Base-by-base conservation (phyloP, 148 eudicot species). In the Heliosperma pusillum region DNA sequence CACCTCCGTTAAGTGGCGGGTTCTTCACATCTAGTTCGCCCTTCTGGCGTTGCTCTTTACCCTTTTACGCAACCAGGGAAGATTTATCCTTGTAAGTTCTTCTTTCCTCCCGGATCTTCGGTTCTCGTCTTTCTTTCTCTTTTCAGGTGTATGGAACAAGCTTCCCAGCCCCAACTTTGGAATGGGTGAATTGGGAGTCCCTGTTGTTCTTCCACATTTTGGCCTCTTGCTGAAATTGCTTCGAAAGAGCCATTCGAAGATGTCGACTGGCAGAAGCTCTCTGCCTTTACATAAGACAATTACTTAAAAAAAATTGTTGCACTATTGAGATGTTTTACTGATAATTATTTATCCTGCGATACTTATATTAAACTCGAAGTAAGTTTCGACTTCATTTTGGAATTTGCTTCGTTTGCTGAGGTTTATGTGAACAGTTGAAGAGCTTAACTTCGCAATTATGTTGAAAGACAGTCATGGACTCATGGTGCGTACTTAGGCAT, bases 101-200 rank as follows among this genome's bases (percentile, higher is more conserved):
- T 68, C 71, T 25, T 45, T 45, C 71, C 19, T 11, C 64, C 20
- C 5, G n/a, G 60, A 7, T 24, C 64, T 12, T 59, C 20, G 15
- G 55, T 20, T 10, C 63, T 22, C 13, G 26, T 21, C 64, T 59
- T 7, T 59, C 25, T 59, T 22, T 59, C 64, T 21, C 27, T 3
- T 59, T 59, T 22, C 64, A 25, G 26, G 64, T 59, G 24, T 22
- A 59, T 50, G 64, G 64, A 59, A 59, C 64, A 59, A 42, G 71
- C 71, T 67, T 11, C 71, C 71, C 53, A 67, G 5, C 55, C 71
- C 53, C 71, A 20, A 44, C 53, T 40, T 67, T 67, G 20, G 29
- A 67, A 67, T 20, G 71, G 55, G 71, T 40, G 53, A 21, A 10
- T 40, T 22, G 53, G 52, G 53, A 67, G 53, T 42, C 27, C 71